Conservation (phyloP, 192 early-diverging fungal species). For the Helicostylum pulchrum region DNA sequence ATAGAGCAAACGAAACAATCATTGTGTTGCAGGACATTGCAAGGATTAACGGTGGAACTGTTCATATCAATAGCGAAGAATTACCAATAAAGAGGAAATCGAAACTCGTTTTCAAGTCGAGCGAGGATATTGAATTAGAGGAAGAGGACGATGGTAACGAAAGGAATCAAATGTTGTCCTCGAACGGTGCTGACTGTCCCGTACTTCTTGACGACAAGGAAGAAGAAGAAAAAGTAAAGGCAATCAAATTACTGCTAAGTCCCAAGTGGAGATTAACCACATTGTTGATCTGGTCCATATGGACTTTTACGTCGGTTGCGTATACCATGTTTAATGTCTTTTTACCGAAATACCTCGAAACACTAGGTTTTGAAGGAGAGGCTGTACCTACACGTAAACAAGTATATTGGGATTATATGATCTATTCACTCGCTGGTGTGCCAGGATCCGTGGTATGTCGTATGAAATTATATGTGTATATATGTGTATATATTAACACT, state of each 20-base stretch:
- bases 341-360: conserved; percentile 73
- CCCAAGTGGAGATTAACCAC: conserved; percentile 59
- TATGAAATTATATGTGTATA: conserved; percentile 11
- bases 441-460: conserved; percentile 75
- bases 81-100: conserved; percentile 6
- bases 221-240: neutral
- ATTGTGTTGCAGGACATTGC: conserved; percentile 65
- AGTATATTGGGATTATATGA: conserved; percentile 71
- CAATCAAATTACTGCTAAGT: conserved; percentile 38
- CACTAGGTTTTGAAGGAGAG: conserved; percentile 42
- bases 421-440: conserved; percentile 73
- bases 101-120: neutral
- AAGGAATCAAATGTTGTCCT: neutral
- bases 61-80: conserved; percentile 21
- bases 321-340: conserved; percentile 92
- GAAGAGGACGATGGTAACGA: conserved; percentile 17
- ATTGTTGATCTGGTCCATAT: conserved; percentile 71
- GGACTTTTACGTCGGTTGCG: conserved; percentile 71
- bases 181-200: conserved; percentile 1
- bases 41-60: conserved; percentile 52
- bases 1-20: conserved; percentile 61
- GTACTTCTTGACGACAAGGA: neutral
- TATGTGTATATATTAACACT: neutral
- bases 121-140: conserved; percentile 34
- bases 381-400: conserved; percentile 37